These are phyloP conservation scores for Neoboletus brunneissimus DNA, from an alignment of 768 basidiomycete genomes.

Conservation along the genomic window DNA sequence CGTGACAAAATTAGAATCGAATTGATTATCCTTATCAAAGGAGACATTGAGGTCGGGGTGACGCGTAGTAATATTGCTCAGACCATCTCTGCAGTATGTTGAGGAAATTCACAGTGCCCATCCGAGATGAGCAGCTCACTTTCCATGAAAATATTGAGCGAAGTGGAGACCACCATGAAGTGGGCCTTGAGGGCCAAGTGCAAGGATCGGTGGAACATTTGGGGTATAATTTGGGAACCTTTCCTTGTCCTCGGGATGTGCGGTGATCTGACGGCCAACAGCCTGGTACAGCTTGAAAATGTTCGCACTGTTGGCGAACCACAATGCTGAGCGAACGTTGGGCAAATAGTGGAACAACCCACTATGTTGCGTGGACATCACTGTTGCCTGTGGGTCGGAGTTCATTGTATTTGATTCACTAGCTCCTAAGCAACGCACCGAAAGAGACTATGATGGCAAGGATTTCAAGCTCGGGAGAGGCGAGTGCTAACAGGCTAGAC, in stretches of 20 bases:
- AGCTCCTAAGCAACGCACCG: conserved; percentile 43
- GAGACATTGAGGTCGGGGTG: conserved; percentile 60
- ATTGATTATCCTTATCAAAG: conserved; percentile 6
- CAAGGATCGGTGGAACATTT: conserved; percentile 55
- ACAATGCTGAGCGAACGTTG: background rate
- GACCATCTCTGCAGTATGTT: conserved; percentile 54
- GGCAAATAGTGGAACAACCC: conserved; percentile 23
- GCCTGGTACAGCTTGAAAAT: conserved; percentile 74
- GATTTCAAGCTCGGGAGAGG: conserved; percentile 82
- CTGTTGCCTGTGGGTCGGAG: conserved; percentile 58
- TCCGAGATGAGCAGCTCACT: conserved; percentile 36
- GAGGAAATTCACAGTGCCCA: conserved; percentile 1
- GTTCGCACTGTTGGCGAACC: conserved; percentile 49
- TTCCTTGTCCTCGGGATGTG: conserved; percentile 47
- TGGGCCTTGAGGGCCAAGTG: conserved; percentile 61
- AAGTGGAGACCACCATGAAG: conserved; percentile 68
- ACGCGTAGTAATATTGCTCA: conserved; percentile 55
- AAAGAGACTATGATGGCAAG: conserved; percentile 73
- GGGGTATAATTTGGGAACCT: conserved; percentile 65
- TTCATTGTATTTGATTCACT: background rate
- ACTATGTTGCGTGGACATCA: conserved; percentile 58
- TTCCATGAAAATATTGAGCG: conserved; percentile 85
- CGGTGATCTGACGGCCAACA: conserved; percentile 55
- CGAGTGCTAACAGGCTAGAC: conserved; percentile 70
- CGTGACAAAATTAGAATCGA: conserved; percentile 46